phyloP scores from a whole-genome alignment of 2,329 filamentous ascomycete genomes.

The Aspergillus versicolor region DNA sequence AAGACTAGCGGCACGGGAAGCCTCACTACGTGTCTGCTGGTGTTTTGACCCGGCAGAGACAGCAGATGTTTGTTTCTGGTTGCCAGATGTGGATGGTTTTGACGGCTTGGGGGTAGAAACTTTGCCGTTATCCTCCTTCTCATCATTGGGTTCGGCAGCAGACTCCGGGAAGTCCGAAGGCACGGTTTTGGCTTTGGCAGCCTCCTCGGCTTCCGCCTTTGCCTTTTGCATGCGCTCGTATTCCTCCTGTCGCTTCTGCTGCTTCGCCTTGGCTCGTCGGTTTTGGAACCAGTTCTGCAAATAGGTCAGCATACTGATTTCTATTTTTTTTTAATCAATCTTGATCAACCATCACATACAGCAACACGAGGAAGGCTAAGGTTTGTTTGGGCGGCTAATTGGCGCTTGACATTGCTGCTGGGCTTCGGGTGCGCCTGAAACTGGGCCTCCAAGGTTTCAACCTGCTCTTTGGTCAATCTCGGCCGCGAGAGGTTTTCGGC shows the following conservation, averaged over 20 bases:
- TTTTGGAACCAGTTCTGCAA: conserved; percentile 55
- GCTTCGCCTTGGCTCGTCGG: conserved; percentile 52
- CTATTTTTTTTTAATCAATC: conserved; percentile 4
- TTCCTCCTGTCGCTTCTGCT: conserved; percentile 51
- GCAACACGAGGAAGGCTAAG: conserved; percentile 50
- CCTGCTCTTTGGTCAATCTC: conserved; percentile 52
- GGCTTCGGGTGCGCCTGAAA: conserved; percentile 53
- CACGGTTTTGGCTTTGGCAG: conserved; percentile 33
- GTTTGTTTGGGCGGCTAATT: conserved; percentile 50
- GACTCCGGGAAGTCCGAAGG: conserved; percentile 24
- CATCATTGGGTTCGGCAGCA: conserved; percentile 24
- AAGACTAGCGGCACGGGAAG: conserved; percentile 42
- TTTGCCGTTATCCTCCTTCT: conserved; percentile 24
- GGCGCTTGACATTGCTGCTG: conserved; percentile 50
- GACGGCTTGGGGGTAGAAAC: conserved; percentile 28
- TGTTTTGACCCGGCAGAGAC: conserved; percentile 31
- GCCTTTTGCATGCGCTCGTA: conserved; percentile 47
- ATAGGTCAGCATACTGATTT: background rate
- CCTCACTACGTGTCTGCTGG: conserved; percentile 39
- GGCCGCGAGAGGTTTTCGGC: conserved; percentile 50
- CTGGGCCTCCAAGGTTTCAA: conserved; percentile 50
- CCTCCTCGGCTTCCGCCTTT: conserved; percentile 37
- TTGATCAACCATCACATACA: conserved; percentile 34
- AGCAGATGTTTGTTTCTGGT: conserved; percentile 20
- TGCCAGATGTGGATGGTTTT: conserved; percentile 20